Conservation (phyloP, 2,329 filamentous ascomycete genomes). For the Pseudogymnoascus pannorum region DNA sequence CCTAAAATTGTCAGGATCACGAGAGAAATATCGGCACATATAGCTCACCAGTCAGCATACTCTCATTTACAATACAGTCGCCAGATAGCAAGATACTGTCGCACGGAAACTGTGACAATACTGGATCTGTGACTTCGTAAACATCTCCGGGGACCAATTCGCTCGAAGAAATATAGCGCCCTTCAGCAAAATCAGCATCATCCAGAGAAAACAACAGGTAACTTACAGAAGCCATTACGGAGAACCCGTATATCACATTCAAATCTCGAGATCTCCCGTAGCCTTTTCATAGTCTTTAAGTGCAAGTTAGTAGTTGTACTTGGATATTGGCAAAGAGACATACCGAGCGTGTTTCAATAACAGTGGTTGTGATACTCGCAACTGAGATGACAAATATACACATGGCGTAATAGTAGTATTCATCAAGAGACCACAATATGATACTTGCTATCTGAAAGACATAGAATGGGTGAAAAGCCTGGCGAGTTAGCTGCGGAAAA, state of each 20-base stretch:
- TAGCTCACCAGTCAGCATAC: constrained; percentile 74
- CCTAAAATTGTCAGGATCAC: constrained; percentile 39
- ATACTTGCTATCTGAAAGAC: constrained; percentile 96
- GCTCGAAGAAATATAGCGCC: constrained; percentile 76
- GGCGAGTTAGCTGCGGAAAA: constrained; percentile 19
- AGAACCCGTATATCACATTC: constrained; percentile 93
- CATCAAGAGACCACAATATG: constrained; percentile 86
- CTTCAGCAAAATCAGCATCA: constrained; percentile 31
- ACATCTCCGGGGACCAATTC: constrained; percentile 93
- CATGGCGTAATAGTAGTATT: constrained; percentile 95
- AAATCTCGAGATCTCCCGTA: constrained; percentile 87
- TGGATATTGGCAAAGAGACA: constrained; percentile 27
- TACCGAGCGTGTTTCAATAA: constrained; percentile 81
- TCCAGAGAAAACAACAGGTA: background rate
- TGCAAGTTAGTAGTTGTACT: constrained; percentile 15
- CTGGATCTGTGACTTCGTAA: constrained; percentile 93
- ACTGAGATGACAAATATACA: constrained; percentile 95
- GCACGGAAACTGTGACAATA: constrained; percentile 77
- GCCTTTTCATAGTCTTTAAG: constrained; percentile 70
- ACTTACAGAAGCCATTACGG: constrained; percentile 83
- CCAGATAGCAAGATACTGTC: constrained; percentile 87
- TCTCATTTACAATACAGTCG: constrained; percentile 98
- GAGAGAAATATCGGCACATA: constrained; percentile 1
- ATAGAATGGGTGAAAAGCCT: constrained; percentile 96
- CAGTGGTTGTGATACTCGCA: constrained; percentile 80